Base-by-base conservation (phyloP, 148 eudicot genomes). In the Suaeda aralocaspica region DNA sequence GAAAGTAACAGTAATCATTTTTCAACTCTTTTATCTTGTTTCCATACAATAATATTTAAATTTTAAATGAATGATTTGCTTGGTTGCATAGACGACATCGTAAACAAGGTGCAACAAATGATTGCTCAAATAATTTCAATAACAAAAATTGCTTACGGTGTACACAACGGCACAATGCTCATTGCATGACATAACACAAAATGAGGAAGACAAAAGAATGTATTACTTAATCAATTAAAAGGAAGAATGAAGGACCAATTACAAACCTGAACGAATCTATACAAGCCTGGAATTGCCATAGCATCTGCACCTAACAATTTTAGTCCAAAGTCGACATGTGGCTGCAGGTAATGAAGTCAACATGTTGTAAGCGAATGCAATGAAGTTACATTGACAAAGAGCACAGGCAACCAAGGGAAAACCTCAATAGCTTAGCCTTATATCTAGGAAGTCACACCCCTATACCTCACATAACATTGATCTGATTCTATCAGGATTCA, bases 251-350 rank as follows among this genome's bases (percentile, higher is more conserved):
- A 15, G 11, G 46, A 61, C 8, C 52, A 56, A 56, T 14, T 51
- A 60, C 76, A 60, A 59, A 77, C 98, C 92, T 92, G 98, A 67
- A 90, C 94, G 81, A 92, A 81, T 58, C 90, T 84, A 74, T 92
- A 92, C 66, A 85, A 79, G 52, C 96, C 98, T 26, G 98, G 98
- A 80, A 92, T 88, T 29, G 98, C 81, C 98, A 92, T 92, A 58
- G 89, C 90, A 80, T 92, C 98, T 31, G 92, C 98, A 39, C 98
- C 98, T 7, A 92, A 80, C 72, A 92, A 80, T 83, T 92, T 92
- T 60, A 90, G 79, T 60, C 98, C 98, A 62, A 92, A 92, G 76
- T 92, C 98, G 46, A 90, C 96, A 85, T 92, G 96, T 69, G 98
- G 98, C 98, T 92, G 89, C 81, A 85, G 73, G 74, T 18, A 71